Percentiles rank a stretch among this genome's conserved stretches.
phyloP scores from a whole-genome alignment of 2,329 filamentous ascomycete species.

The Cordyceps militaris region DNA sequence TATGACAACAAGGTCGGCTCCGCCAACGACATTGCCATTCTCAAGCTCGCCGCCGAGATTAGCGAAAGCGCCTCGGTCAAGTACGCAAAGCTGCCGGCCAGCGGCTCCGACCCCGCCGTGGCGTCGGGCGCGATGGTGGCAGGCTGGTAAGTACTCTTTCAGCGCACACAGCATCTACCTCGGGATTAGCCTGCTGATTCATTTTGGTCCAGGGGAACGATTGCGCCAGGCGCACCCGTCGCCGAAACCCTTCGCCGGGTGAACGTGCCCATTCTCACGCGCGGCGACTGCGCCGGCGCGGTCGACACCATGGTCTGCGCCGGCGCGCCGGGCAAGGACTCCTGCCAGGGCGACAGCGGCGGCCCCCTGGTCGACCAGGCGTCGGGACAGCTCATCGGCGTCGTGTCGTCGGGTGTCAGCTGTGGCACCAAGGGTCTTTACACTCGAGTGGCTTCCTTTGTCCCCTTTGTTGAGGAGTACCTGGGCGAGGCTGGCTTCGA shows the following conservation, averaged over 20 bases:
- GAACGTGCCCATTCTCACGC: no score
- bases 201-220: not conserved
- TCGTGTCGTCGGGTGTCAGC: not conserved
- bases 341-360: not conserved
- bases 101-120: not conserved
- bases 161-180: not conserved
- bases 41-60: not conserved
- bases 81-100: not conserved
- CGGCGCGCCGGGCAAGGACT: not conserved
- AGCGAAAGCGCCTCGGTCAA: not conserved
- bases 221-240: no score
- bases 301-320: not conserved
- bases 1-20: not conserved
- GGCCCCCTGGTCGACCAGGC: not conserved
- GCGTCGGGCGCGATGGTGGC: not conserved
- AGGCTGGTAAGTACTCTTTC: not conserved
- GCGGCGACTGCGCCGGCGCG: not conserved
- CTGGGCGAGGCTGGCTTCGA: not conserved
- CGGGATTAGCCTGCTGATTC: not conserved
- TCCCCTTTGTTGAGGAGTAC: not conserved
- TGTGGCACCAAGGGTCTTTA: not conserved
- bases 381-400: not conserved
- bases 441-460: not conserved
- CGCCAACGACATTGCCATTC: not conserved
- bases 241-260: no score